Evolutionary conservation across 768 basidiomycete species (phyloP), one percentile per base, ranked within the genome.

Genomic region (Tricholoma hemisulphureum): DNA sequence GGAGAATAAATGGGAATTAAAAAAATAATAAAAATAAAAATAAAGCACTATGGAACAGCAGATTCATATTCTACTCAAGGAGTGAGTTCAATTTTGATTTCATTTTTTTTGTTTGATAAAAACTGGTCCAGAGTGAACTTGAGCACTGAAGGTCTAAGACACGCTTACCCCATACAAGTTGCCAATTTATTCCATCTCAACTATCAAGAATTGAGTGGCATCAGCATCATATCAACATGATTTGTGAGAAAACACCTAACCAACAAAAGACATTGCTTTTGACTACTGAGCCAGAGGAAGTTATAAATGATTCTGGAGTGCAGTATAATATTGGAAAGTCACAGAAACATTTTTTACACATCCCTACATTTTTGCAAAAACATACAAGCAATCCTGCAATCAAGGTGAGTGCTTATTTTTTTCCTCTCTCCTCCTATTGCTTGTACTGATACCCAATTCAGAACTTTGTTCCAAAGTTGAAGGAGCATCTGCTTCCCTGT

Each of bases 401-500:
- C 21, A 54, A 57, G 21, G 63, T 66, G 4, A 20, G 58, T 61
- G 21, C 1, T 32, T 46, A 24, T 14, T 18, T 9, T 24, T 28
- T n/a, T 26, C 34, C 34, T 11, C 28, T n/a, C 31, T 32, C n/a
- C n/a, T n/a, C n/a, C n/a, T n/a, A n/a, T n/a, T n/a, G n/a, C n/a
- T n/a, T n/a, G n/a, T n/a, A n/a, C n/a, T n/a, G n/a, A n/a, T n/a
- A n/a, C n/a, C n/a, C n/a, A n/a, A n/a, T n/a, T n/a, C n/a, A n/a
- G n/a, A n/a, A n/a, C n/a, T 65, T 69, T 39, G 16, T 63, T 7
- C 31, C 62, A 0, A 57, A 69, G 32, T 59, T 74, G 11, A 24
- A 67, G 41, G 8, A 9, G 32, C 8, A 32, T 32, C 32, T 32
- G 4, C 14, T 6, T 14, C 4, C 4, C 32, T 14, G n/a, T n/a